Conservation (phyloP, 2,329 filamentous ascomycete genomes). For the Fusarium sp. region DNA sequence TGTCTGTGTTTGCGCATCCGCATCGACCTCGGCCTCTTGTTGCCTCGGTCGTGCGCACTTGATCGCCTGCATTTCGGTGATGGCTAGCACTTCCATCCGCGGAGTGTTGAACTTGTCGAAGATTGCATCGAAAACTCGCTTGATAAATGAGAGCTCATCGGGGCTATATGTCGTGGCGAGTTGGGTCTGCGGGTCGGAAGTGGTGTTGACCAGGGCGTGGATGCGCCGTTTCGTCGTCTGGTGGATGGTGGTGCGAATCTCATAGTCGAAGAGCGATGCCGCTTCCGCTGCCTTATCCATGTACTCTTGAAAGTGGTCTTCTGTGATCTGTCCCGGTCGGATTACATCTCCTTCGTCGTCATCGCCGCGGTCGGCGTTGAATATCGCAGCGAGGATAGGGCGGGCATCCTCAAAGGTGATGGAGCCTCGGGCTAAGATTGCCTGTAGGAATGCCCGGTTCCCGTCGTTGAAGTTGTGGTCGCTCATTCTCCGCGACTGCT, state of each 20-base stretch:
- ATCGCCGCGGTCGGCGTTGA: conserved; percentile 60
- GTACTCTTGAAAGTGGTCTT: conserved; percentile 72
- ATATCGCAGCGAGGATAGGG: conserved; percentile 77
- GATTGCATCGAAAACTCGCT: conserved; percentile 86
- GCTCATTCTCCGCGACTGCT: conserved; percentile 36
- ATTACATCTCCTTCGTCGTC: conserved; percentile 47
- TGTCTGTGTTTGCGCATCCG: conserved; percentile 48
- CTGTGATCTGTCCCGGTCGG: conserved; percentile 68
- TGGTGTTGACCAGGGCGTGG: conserved; percentile 87
- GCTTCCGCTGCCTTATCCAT: conserved; percentile 74
- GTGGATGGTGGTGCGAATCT: conserved; percentile 78
- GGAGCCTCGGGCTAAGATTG: conserved; percentile 78
- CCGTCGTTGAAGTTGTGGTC: conserved; percentile 60
- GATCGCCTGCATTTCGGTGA: conserved; percentile 80
- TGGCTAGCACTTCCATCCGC: conserved; percentile 81
- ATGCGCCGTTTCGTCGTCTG: conserved; percentile 72
- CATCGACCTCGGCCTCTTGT: conserved; percentile 45
- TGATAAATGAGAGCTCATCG: conserved; percentile 90
- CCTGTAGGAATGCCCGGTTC: conserved; percentile 90
- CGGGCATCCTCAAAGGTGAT: conserved; percentile 78
- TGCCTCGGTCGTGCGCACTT: conserved; percentile 67
- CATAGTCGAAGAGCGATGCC: conserved; percentile 82
- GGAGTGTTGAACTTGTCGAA: conserved; percentile 87
- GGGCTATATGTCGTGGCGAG: conserved; percentile 80
- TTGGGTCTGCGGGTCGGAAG: conserved; percentile 84